Conservation (phyloP, 1,284 basidiomycete genomes). For the Pseudozyma tsukubaensis region DNA sequence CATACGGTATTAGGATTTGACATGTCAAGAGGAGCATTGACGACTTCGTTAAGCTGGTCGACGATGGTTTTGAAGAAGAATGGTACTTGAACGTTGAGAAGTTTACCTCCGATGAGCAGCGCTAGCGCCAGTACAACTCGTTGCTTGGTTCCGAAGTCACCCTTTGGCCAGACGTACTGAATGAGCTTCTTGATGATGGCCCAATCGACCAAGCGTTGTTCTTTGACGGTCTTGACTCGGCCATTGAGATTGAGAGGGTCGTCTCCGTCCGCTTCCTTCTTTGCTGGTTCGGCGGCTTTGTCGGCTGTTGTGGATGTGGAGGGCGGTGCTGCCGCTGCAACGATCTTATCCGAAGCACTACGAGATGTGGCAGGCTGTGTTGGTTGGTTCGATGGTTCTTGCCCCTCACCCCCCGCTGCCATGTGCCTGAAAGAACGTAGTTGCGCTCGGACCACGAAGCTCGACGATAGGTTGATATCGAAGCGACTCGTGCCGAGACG, state of each 20-base stretch:
- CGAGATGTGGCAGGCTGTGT: conserved; percentile 1
- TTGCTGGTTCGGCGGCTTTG: conserved; percentile 2
- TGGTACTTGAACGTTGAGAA: conserved; percentile 96
- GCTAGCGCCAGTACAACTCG: conserved; percentile 86
- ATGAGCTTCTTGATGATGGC: conserved; percentile 73
- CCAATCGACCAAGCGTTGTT: conserved; percentile 71
- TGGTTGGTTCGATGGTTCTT: conserved; percentile 1
- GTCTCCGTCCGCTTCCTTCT: conserved; percentile 50
- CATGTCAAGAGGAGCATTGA: conserved; percentile 74
- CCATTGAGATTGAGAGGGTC: conserved; percentile 58
- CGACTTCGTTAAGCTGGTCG: conserved; percentile 79
- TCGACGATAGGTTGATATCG: neutral
- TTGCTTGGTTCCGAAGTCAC: conserved; percentile 72
- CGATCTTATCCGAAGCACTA: conserved; percentile 22
- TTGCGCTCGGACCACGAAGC: neutral
- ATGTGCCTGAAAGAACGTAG: conserved; percentile 29
- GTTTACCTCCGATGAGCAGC: conserved; percentile 86
- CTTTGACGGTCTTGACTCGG: conserved; percentile 38
- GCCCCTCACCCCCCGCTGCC: conserved; percentile 7
- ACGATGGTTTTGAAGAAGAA: conserved; percentile 93
- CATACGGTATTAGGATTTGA: conserved; percentile 84
- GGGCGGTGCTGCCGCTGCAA: conserved; percentile 13
- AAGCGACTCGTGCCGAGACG: neutral
- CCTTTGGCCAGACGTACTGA: conserved; percentile 74
- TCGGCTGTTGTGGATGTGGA: neutral